Evolutionary conservation across 352 stramenopile species (phyloP), one percentile per base, ranked within the genome.

Genomic region (Phytophthora pini): DNA sequence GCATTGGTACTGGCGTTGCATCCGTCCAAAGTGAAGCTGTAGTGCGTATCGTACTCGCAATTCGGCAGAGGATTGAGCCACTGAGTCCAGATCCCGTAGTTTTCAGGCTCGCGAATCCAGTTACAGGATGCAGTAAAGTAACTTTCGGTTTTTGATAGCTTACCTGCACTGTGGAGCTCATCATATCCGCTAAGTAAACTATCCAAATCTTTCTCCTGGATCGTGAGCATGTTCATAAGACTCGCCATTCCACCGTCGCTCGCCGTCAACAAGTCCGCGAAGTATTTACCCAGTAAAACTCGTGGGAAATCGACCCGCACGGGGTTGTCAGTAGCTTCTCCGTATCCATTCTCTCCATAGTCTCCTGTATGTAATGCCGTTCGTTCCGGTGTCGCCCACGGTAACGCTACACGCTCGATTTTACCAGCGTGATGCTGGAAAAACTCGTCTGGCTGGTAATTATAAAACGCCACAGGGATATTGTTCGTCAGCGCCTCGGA

Each of bases 321-420:
- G 0, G 66, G 71, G 27, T 88, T 88, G 38, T 65, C 56, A 1
- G 76, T 87, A n/a, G 65, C 34, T 52, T 64, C 55, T 1, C 80
- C 80, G 45, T 78, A 81, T 0, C 80, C 79, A 43, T 83, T 63
- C 50, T 89, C 79, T 2, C 80, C 79, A 56, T 84, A 88, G 1
- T 20, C 66, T 5, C 34, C 56, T 1, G 79, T 82, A 17, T 72
- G 24, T n/a, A 76, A 4, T 6, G 44, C 45, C 2, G 61, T 65
- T 8, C 36, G 40, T 22, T 70, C 52, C 12, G 74, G 68, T 4
- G 70, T 74, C 9, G 65, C 45, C n/a, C 57, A 68, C 4, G 81
- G 81, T 4, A 87, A 59, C 3, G 68, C 59, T 10, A 89, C 60
- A 12, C 77, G 70, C 44, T 80, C 63, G 11, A 87, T 65, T 12